These are phyloP conservation scores for Leccinum olivaceopallidum DNA, from an alignment of 768 basidiomycete genomes.

Conservation along the genomic window DNA sequence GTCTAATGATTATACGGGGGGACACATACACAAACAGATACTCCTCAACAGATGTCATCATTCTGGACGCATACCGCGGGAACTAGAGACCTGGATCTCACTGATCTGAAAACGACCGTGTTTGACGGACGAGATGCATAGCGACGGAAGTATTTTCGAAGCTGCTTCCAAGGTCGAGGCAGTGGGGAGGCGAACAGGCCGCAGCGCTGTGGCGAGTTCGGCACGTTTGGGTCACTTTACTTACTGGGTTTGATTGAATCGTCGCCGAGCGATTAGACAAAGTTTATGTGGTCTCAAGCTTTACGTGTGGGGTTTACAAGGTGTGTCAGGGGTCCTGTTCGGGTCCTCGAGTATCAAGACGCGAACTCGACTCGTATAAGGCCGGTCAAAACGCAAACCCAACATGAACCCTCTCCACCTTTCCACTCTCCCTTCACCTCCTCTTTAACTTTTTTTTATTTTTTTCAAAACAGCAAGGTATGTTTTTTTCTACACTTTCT, in stretches of 20 bases:
- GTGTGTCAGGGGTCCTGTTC: slow-evolving; percentile 32
- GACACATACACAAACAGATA: neutral
- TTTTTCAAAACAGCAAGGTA: no score
- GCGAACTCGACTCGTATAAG: slow-evolving; percentile 49
- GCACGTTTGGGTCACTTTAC: slow-evolving; percentile 3
- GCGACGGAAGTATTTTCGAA: slow-evolving; percentile 6
- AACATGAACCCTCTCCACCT: slow-evolving; percentile 49
- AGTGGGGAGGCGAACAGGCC: slow-evolving; percentile 1
- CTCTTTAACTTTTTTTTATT: slow-evolving; percentile 2
- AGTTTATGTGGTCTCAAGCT: slow-evolving; percentile 1
- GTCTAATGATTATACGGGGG: neutral
- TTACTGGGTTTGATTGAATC: slow-evolving; percentile 2
- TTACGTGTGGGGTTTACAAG: slow-evolving; percentile 22
- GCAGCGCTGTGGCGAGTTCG: slow-evolving; percentile 2
- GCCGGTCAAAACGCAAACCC: slow-evolving; percentile 47
- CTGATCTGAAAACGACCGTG: neutral
- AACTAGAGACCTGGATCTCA: neutral
- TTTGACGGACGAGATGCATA: slow-evolving; percentile 35
- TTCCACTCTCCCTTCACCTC: slow-evolving; percentile 28
- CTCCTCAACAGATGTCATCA: no score
- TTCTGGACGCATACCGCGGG: neutral
- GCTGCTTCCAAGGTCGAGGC: neutral
- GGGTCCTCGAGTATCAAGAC: slow-evolving; percentile 26
- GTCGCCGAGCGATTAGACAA: neutral
- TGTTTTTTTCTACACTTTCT: no score